Evolutionary conservation across 73 alveolate genomes (phyloP), one percentile per base, ranked within the genome.

Genomic region (Paramecium biaurelia): DNA sequence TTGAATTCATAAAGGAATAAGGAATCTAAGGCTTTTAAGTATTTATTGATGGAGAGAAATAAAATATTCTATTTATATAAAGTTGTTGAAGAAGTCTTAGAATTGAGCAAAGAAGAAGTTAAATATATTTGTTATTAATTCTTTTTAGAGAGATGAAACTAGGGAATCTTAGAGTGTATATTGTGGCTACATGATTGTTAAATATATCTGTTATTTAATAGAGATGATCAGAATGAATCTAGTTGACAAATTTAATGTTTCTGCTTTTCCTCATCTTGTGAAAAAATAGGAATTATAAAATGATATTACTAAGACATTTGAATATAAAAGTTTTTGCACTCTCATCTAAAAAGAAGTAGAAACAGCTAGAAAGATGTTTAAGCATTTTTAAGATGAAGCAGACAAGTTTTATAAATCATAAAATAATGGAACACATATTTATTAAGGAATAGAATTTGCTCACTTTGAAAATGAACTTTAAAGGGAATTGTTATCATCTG

Each of bases 11-110:
- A 63, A 70, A 58, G 87, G 76, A 89, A 89, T 63, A 89, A 89
- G 45, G 94, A 76, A 41, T 89, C 94, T 15, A 89, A 89, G 76
- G 85, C 94, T 24, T 89, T 89, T 53, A 89, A 89, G 35, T 89
- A 89, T 49, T 45, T 89, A n/a, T 72, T 89, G 38, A 67, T 70
- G 42, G 94, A 89, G 18, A 76, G 94, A 43, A 89, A 89, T 23
- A 89, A 89, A 72, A 89, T 89, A 41, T 89, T 89, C 67, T 89
- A 70, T 56, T 43, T 89, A 8, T 89, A 89, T n/a, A 89, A 89
- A 38, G 89, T 89, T 8, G 85, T 70, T 24, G 94, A 89, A 15
- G 94, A 89, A 72, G 74, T 89, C 63, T 26, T 89, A 7, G 94
- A 89, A 7, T 67, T 89, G 10, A 89, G 87, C 74, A 70, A 49